Evolutionary conservation across 805 yeast species (phyloP), one percentile per base, ranked within the genome.

Genomic region (Nakazawaea populi): DNA sequence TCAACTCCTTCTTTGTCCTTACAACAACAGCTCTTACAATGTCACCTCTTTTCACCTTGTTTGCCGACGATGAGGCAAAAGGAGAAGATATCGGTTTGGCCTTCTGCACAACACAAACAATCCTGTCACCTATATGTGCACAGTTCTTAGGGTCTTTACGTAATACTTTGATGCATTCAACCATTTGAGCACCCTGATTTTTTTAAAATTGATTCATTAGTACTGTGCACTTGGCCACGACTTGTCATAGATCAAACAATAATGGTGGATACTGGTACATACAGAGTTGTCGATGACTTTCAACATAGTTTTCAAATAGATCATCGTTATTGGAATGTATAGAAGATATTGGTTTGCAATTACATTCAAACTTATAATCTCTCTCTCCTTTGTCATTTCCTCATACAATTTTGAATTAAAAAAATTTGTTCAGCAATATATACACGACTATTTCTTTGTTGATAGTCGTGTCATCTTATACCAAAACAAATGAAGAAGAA

Each of bases 11-110:
- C 70, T 85, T 90, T 0, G 97, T 89, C 68, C 99, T 84, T 18
- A 91, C 97, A 42, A 94, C 87, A 32, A 94, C 92, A 4, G 97
- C 99, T 62, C 95, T 92, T 53, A 94, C 86, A 49, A 94, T 89
- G 64, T 94, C 99, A 59, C 97, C 96, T 71, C 94, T 85, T 68
- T 91, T 89, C 41, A 92, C 96, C 67, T 92, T 74, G 67, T 87
- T 87, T 35, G 85, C 84, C 1, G 85, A 72, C 42, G 87, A 83
- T 57, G 94, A 95, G 1, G 89, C 78, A 53, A 85, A 77, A 55
- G 80, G 84, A 42, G 83, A 77, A 45, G 83, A 77, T 54, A 86
- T 67, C 11, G 96, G 92, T 63, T 80, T 82, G 42, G 97, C 96
- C 67, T 89, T 86, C 67, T 91, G 91, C 47, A 94, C 92, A 54